Conservation (phyloP, 169 alveolate species). For the Hepatocystis sp. region DNA sequence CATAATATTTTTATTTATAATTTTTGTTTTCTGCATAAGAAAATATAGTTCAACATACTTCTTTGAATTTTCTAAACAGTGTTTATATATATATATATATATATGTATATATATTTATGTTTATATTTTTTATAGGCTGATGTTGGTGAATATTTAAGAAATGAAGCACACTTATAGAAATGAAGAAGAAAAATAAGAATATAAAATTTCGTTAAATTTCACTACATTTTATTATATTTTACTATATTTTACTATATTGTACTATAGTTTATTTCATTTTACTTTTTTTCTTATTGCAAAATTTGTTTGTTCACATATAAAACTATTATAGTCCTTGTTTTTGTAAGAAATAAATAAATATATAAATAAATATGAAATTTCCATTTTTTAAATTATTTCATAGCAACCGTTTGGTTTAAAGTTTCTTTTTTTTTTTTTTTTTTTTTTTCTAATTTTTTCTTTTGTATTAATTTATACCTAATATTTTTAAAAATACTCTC, state of each 20-base stretch:
- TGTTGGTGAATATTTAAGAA: slow-evolving; percentile 75
- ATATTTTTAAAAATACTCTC: no score
- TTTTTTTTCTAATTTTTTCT: slow-evolving; percentile 1
- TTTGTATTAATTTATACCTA: background rate
- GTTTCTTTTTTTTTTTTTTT: background rate
- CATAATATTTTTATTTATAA: background rate
- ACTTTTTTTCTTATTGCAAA: no score
- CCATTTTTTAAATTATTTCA: no score
- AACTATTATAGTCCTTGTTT: no score
- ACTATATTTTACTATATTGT: no score
- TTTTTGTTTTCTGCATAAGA: background rate
- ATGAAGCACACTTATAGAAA: slow-evolving; percentile 45
- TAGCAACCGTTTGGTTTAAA: background rate
- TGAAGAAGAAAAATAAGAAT: background rate
- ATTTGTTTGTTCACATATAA: no score
- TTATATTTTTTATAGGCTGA: slow-evolving; percentile 44
- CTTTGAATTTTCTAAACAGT: background rate
- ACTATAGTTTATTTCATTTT: no score
- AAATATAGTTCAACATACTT: background rate
- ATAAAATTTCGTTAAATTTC: no score
- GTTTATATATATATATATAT: background rate
- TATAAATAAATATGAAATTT: no score
- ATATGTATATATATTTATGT: no score
- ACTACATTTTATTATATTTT: no score
- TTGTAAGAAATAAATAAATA: no score